Conservation (phyloP, 2,329 filamentous ascomycete species). For the Xylaria sp. region DNA sequence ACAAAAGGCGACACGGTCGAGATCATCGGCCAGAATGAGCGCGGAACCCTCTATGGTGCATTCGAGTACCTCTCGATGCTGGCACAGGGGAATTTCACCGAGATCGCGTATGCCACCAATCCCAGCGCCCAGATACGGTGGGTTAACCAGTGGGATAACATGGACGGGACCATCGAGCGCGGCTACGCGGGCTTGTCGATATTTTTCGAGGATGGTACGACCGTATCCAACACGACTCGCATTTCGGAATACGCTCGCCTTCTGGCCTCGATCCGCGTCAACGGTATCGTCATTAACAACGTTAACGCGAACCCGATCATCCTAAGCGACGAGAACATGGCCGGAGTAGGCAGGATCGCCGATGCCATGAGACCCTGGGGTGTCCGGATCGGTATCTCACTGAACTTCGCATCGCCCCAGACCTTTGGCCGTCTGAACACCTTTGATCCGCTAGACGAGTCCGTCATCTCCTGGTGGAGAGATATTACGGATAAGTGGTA, state of each 20-base stretch:
- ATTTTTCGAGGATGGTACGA: constrained; percentile 62
- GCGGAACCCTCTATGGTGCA: constrained; percentile 68
- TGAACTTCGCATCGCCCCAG: constrained; percentile 69
- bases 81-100: constrained; percentile 43
- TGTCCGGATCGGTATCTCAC: constrained; percentile 64
- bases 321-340: constrained; percentile 59
- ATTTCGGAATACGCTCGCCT: constrained; percentile 66
- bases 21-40: constrained; percentile 67
- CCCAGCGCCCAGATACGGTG: constrained; percentile 59
- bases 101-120: constrained; percentile 56
- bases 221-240: constrained; percentile 62
- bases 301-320: constrained; percentile 68
- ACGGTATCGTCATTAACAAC: constrained; percentile 70
- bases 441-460: constrained; percentile 65
- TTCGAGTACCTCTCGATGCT: constrained; percentile 70
- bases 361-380: constrained; percentile 69
- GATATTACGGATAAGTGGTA: constrained; percentile 64
- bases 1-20: constrained; percentile 49
- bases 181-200: constrained; percentile 70
- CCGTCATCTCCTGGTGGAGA: constrained; percentile 65
- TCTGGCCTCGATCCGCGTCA: constrained; percentile 67
- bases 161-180: constrained; percentile 68
- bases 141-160: constrained; percentile 76
- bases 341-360: constrained; percentile 64
- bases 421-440: constrained; percentile 58